A percentile compares a stretch with the other conserved stretches of the same genome.
Evolutionary conservation across 805 yeast genomes (phyloP).

Genomic region (Priceomyces medius): DNA sequence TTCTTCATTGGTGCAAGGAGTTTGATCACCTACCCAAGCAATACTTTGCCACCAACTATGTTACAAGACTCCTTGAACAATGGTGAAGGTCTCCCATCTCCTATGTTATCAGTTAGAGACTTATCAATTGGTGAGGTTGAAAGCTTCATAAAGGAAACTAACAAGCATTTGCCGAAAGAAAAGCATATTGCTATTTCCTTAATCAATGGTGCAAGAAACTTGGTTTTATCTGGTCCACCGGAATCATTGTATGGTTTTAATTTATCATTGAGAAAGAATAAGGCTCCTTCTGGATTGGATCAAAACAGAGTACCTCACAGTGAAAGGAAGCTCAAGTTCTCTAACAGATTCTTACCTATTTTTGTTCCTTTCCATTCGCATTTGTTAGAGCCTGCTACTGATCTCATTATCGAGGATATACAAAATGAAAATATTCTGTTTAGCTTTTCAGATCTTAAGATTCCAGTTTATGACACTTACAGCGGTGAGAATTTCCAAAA

Average conservation of each 20-base stretch:
- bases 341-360: constrained; percentile 92
- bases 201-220: constrained; percentile 91
- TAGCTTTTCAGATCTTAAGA: constrained; percentile 52
- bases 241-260: constrained; percentile 96
- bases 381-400: constrained; percentile 71
- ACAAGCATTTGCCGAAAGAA: constrained; percentile 87
- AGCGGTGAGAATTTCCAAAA: constrained; percentile 76
- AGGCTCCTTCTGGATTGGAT: constrained; percentile 91
- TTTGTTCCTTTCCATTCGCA: constrained; percentile 97
- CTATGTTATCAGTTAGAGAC: constrained; percentile 95
- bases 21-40: constrained; percentile 85
- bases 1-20: constrained; percentile 94
- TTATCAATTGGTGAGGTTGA: constrained; percentile 79
- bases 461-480: constrained; percentile 91
- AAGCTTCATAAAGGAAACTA: constrained; percentile 76
- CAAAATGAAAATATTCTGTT: constrained; percentile 56
- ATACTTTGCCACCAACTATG: constrained; percentile 90
- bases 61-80: constrained; percentile 88
- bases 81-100: constrained; percentile 96
- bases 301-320: constrained; percentile 93
- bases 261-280: constrained; percentile 85
- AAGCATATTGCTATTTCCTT: constrained; percentile 89
- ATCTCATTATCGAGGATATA: constrained; percentile 64
- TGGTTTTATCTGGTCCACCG: constrained; percentile 97
- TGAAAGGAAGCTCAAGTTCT: constrained; percentile 90